Evolutionary conservation across 2,329 filamentous ascomycete genomes (phyloP).

Genomic region (Clarireedia paspali): DNA sequence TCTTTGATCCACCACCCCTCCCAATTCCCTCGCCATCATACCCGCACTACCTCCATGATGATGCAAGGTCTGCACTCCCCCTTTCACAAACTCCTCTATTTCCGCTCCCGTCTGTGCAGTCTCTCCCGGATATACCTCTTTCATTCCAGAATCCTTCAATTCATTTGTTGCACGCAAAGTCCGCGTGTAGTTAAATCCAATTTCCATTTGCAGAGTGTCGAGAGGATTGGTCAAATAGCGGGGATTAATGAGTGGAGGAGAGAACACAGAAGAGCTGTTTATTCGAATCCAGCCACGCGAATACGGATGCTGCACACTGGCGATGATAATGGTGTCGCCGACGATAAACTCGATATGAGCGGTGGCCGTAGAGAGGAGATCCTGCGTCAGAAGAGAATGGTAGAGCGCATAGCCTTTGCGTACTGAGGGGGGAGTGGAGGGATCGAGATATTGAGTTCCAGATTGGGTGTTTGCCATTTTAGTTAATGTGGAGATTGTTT

Average conservation of each 20-base stretch:
- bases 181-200: conserved; percentile 8
- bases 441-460: conserved; percentile 1
- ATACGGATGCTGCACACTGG: conserved; percentile 38
- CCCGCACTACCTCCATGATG: conserved; percentile 9
- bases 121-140: neutral
- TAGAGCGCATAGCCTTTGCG: neutral
- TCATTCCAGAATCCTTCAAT: neutral
- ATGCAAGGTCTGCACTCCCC: neutral
- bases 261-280: conserved; percentile 28
- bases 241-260: conserved; percentile 34
- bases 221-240: conserved; percentile 35
- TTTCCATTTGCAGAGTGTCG: conserved; percentile 23
- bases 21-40: conserved; percentile 3
- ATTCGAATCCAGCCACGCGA: conserved; percentile 48
- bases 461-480: neutral
- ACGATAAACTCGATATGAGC: conserved; percentile 1
- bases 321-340: neutral
- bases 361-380: neutral
- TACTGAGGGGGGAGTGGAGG: neutral
- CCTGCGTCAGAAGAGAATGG: neutral
- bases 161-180: neutral
- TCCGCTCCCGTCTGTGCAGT: neutral
- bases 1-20: conserved; percentile 22
- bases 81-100: neutral
- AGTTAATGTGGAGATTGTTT: neutral